Evolutionary conservation across 345 rosid species (phyloP), one percentile per base, ranked within the genome.

Genomic region (Eucalyptus regnans): DNA sequence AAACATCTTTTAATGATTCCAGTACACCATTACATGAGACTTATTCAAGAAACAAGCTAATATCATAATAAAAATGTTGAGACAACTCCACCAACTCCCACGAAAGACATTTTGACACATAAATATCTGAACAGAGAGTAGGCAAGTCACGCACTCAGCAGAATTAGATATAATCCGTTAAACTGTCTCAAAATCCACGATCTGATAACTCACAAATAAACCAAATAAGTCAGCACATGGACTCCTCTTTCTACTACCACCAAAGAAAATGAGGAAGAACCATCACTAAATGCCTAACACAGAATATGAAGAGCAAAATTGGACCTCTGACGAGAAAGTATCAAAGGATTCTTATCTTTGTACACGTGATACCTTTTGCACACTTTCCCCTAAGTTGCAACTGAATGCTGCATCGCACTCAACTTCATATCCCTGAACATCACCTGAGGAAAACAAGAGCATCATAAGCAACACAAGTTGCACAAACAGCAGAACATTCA

Each of bases 391-490:
- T 96, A 91, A 25, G 95, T 94, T 12, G 93, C 96, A 60, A 92
- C 87, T 6, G 98, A 93, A 91, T 96, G 99, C 94, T 96, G 98
- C 99, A 97, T 95, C 16, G 92, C 87, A 88, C 96, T 96, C 46
- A 96, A 92, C 92, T 97, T 97, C 18, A 93, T 90, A 88, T 97
- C 99, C 94, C 94, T 95, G 92, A 90, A 94, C 99, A 97, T 96
- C 13, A 91, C 96, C 99, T 96, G 96, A 64, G 87, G 88, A 94
- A 71, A 15, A 71, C 56, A 71, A 33, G 37, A 86, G 87, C 37
- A 50, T 46, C 18, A 50, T 86, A 86, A 86, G 11, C 58, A 86
- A 86, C 52, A 29, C 17, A 29, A 64, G 71, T 64, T 64, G 71
- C 37, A 64, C 33, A 64, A 64, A 31, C 71, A 29, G 17, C 71